Conservation (phyloP, 352 stramenopile genomes). For the Pythium brachiatum region DNA sequence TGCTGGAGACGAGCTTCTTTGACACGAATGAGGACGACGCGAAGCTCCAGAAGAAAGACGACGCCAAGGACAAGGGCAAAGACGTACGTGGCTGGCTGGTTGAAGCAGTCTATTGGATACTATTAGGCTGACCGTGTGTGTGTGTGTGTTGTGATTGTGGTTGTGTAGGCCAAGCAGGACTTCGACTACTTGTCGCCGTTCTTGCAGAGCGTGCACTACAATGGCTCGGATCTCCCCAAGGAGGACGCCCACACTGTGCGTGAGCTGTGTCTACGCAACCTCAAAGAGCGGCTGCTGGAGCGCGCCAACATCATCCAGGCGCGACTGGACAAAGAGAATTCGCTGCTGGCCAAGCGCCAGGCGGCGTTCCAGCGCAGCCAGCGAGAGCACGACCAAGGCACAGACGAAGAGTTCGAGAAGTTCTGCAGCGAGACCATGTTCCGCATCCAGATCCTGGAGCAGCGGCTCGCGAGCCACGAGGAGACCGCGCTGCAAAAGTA, state of each 20-base stretch:
- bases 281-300: slow-evolving; percentile 92
- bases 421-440: slow-evolving; percentile 96
- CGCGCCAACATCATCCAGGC: slow-evolving; percentile 94
- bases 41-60: slow-evolving; percentile 58
- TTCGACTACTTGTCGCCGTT: slow-evolving; percentile 95
- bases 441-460: slow-evolving; percentile 94
- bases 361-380: slow-evolving; percentile 91
- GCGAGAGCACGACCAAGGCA: slow-evolving; percentile 88
- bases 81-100: slow-evolving; percentile 35
- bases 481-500: slow-evolving; percentile 93
- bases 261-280: slow-evolving; percentile 89
- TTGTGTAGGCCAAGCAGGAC: slow-evolving; percentile 54
- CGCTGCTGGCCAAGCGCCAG: slow-evolving; percentile 89
- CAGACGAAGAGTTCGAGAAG: slow-evolving; percentile 92
- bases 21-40: slow-evolving; percentile 66
- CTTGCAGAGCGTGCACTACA: slow-evolving; percentile 76
- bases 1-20: slow-evolving; percentile 86
- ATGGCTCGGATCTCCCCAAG: slow-evolving; percentile 49
- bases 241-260: slow-evolving; percentile 87
- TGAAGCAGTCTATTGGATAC: too few species aligned
- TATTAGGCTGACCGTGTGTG: not conserved
- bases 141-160: not conserved
- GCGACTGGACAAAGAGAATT: slow-evolving; percentile 92
- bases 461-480: slow-evolving; percentile 90
- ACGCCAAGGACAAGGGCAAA: slow-evolving; percentile 62